Evolutionary conservation across 352 stramenopile genomes (phyloP), one percentile per base, ranked within the genome.

Genomic region (Phytophthora melonis): DNA sequence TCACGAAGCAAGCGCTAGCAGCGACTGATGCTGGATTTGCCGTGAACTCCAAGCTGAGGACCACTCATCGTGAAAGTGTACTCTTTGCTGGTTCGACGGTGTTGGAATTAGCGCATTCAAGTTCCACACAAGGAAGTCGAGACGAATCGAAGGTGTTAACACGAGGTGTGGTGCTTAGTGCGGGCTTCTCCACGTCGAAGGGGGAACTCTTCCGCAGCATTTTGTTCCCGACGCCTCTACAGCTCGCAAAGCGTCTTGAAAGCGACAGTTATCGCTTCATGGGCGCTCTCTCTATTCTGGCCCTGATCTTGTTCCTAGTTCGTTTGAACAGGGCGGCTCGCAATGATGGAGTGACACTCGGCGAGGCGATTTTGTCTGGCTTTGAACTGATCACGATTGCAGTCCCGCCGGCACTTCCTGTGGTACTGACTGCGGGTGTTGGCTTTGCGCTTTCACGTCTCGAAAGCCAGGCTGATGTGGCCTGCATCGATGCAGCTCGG

Each of bases 181-280:
- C 86, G 0, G 86, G 88, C 2, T 92, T 92, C 52, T 87, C 77
- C 13, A 93, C 88, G 11, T 79, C 73, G n/a, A 92, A 93, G 39
- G 88, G 88, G 23, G 83, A 95, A 63, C 78, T 95, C 8, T 90
- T 95, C 57, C 86, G 81, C 3, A 74, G 70, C 25, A 95, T 95
- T 54, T 49, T 95, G 23, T 93, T 88, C 63, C 88, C 88, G 4
- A 77, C 78, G 36, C 61, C 71, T 1, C 75, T 93, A 19, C 76
- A 75, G 19, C 91, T 95, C 27, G 45, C 75, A 39, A 74, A 72
- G 32, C 68, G 81, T 65, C 84, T 93, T n/a, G 86, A 93, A 59
- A 79, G 80, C 23, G 87, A 94, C 63, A 90, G 86, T 72, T 94
- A 94, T 80, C 73, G 80, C n/a, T 92, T 91, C 74, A 68, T 93